These are phyloP conservation scores for Rutstroemia sp. DNA, from an alignment of 2,329 filamentous ascomycete genomes.

Conservation along the genomic window DNA sequence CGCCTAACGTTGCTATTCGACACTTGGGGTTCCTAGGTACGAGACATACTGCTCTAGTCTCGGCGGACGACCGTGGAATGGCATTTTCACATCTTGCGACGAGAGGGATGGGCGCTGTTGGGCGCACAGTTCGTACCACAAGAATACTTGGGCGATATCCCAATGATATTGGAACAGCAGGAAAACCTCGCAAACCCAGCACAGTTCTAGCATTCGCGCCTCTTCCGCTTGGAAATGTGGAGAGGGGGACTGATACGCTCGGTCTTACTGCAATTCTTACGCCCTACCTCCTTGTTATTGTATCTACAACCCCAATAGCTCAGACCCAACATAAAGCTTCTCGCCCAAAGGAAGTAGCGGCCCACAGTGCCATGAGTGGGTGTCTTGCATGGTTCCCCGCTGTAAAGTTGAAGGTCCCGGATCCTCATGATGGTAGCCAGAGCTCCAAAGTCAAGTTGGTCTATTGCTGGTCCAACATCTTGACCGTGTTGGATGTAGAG, in stretches of 20 bases:
- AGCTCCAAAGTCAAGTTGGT: constrained; percentile 80
- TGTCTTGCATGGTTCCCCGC: constrained; percentile 97
- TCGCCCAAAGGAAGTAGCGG: constrained; percentile 81
- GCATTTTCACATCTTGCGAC: constrained; percentile 96
- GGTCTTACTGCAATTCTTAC: constrained; percentile 93
- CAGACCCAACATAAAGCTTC: constrained; percentile 94
- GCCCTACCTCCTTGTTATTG: constrained; percentile 89
- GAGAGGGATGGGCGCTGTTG: constrained; percentile 79
- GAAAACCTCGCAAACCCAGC: constrained; percentile 77
- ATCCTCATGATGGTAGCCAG: constrained; percentile 57
- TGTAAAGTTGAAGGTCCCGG: constrained; percentile 77
- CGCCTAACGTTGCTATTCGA: constrained; percentile 68
- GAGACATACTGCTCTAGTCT: constrained; percentile 87
- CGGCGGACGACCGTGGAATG: constrained; percentile 92
- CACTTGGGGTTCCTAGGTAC: constrained; percentile 95
- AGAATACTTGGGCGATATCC: constrained; percentile 90
- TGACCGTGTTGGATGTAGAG: constrained; percentile 85
- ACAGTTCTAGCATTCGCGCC: constrained; percentile 89
- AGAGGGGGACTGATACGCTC: constrained; percentile 78
- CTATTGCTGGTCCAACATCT: constrained; percentile 98
- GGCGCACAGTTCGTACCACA: constrained; percentile 79
- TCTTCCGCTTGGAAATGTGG: constrained; percentile 87
- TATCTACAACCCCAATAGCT: constrained; percentile 92
- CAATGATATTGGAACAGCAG: constrained; percentile 49
- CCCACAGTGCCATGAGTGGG: constrained; percentile 86